phyloP scores from a whole-genome alignment of 139 green algal species.

The Tetradesmus lagerheimii region DNA sequence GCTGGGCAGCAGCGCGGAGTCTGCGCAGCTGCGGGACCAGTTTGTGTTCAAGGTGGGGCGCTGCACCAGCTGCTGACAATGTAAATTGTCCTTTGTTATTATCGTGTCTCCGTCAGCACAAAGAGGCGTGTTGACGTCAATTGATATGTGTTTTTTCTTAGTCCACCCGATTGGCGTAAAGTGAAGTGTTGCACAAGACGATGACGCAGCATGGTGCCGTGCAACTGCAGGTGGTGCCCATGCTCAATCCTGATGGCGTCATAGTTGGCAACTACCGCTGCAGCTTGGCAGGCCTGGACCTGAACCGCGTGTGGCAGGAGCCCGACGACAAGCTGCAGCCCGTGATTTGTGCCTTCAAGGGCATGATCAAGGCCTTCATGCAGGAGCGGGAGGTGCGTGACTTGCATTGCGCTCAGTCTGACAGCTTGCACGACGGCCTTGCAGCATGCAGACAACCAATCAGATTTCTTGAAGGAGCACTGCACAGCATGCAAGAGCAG shows the following conservation, averaged over 20 bases:
- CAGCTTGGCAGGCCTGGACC: constrained; percentile 79
- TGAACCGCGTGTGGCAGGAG: constrained; percentile 80
- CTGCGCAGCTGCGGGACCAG: constrained; percentile 61
- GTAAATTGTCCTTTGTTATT: too few species aligned
- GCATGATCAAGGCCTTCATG: constrained; percentile 62
- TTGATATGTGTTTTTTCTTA: too few species aligned
- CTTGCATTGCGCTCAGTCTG: too few species aligned
- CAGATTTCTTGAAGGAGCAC: too few species aligned
- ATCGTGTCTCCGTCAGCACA: too few species aligned
- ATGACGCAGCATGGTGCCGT: too few species aligned
- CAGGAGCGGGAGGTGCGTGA: constrained; percentile 66
- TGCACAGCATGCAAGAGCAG: too few species aligned
- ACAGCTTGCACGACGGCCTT: too few species aligned
- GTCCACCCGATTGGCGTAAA: too few species aligned
- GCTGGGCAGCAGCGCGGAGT: constrained; percentile 58
- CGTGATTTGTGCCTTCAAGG: constrained; percentile 73
- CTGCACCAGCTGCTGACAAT: constrained; percentile 59
- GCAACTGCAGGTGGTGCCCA: constrained; percentile 75
- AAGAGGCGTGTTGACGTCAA: too few species aligned
- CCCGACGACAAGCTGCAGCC: constrained; percentile 72
- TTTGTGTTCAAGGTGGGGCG: constrained; percentile 81
- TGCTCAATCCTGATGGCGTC: constrained; percentile 82
- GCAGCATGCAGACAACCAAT: too few species aligned
- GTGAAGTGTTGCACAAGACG: too few species aligned
- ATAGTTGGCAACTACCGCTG: constrained; percentile 77